phyloP scores from a whole-genome alignment of 306 rosid genomes.

The Rosa rugosa region DNA sequence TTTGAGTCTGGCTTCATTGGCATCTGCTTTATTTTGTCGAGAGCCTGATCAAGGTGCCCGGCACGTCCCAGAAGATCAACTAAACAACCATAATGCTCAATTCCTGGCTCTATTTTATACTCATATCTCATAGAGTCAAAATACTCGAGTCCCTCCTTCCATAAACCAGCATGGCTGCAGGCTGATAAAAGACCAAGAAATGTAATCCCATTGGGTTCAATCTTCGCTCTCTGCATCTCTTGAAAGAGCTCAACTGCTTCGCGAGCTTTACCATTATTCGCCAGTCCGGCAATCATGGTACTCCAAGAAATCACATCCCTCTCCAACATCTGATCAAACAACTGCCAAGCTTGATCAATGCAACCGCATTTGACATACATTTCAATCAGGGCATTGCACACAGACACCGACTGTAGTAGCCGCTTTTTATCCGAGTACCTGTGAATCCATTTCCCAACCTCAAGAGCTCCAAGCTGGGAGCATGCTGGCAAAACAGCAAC shows the following conservation, averaged over 20 bases:
- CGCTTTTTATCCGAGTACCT: slow-evolving; percentile 47
- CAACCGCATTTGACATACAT: slow-evolving; percentile 85
- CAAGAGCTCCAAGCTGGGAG: slow-evolving; percentile 78
- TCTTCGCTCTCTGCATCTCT: slow-evolving; percentile 47
- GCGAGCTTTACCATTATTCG: slow-evolving; percentile 62
- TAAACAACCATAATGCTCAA: slow-evolving; percentile 78
- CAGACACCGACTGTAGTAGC: slow-evolving; percentile 32
- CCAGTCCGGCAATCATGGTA: slow-evolving; percentile 69
- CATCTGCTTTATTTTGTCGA: slow-evolving; percentile 58
- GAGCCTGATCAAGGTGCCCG: slow-evolving; percentile 61
- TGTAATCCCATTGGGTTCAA: slow-evolving; percentile 65
- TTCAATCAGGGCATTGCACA: slow-evolving; percentile 73
- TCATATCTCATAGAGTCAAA: slow-evolving; percentile 54
- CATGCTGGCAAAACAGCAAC: slow-evolving; percentile 73
- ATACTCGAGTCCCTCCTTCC: slow-evolving; percentile 59
- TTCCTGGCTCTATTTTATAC: slow-evolving; percentile 45
- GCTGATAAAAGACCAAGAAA: slow-evolving; percentile 72
- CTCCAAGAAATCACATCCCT: slow-evolving; percentile 88
- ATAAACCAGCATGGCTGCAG: slow-evolving; percentile 70
- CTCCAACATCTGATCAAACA: slow-evolving; percentile 50
- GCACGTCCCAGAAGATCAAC: slow-evolving; percentile 85
- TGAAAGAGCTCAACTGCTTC: slow-evolving; percentile 62
- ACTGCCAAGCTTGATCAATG: slow-evolving; percentile 50
- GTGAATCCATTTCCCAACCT: slow-evolving; percentile 86
- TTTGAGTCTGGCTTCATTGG: slow-evolving; percentile 65